Evolutionary conservation across 495 filamentous ascomycete species (phyloP).

Genomic region (Penicillium steckii): DNA sequence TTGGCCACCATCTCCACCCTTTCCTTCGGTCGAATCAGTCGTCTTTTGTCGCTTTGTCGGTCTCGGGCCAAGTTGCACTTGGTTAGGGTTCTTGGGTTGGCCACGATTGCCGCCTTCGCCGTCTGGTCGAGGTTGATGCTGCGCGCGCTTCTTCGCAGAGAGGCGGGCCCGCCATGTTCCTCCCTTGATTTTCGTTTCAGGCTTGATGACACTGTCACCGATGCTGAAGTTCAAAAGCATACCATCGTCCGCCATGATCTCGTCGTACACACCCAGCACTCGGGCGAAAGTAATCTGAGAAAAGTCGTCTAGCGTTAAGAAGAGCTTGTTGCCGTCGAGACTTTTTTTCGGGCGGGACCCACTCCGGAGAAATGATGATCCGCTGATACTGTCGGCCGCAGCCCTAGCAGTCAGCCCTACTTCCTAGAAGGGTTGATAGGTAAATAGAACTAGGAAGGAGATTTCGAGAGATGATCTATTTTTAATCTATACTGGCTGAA

Average conservation of each 20-base stretch:
- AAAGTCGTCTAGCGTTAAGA: slow-evolving; percentile 1
- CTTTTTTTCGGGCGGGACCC: slow-evolving; percentile 29
- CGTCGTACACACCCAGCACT: slow-evolving; percentile 1
- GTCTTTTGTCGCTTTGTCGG: slow-evolving; percentile 43
- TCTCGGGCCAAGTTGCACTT: slow-evolving; percentile 30
- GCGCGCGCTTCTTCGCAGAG: slow-evolving; percentile 71
- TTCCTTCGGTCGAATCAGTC: slow-evolving; percentile 18
- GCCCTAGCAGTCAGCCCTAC: slow-evolving; percentile 36
- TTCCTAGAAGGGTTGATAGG: slow-evolving; percentile 18
- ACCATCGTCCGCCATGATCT: slow-evolving; percentile 85
- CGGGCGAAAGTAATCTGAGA: background rate
- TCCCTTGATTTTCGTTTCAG: slow-evolving; percentile 72
- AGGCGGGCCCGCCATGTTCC: slow-evolving; percentile 89
- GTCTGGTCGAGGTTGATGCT: slow-evolving; percentile 43
- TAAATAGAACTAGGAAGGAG: background rate
- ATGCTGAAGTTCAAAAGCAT: slow-evolving; percentile 91
- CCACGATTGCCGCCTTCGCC: slow-evolving; percentile 14
- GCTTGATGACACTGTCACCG: slow-evolving; percentile 57
- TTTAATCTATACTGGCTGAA: slow-evolving; percentile 4
- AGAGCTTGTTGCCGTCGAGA: slow-evolving; percentile 23
- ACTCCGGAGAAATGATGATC: slow-evolving; percentile 11
- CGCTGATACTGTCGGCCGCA: slow-evolving; percentile 38
- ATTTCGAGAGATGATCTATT: slow-evolving; percentile 3
- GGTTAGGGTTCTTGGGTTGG: slow-evolving; percentile 39
- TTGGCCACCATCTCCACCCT: slow-evolving; percentile 7